Conservation (phyloP, 345 rosid genomes). For the Psidium guajava region DNA sequence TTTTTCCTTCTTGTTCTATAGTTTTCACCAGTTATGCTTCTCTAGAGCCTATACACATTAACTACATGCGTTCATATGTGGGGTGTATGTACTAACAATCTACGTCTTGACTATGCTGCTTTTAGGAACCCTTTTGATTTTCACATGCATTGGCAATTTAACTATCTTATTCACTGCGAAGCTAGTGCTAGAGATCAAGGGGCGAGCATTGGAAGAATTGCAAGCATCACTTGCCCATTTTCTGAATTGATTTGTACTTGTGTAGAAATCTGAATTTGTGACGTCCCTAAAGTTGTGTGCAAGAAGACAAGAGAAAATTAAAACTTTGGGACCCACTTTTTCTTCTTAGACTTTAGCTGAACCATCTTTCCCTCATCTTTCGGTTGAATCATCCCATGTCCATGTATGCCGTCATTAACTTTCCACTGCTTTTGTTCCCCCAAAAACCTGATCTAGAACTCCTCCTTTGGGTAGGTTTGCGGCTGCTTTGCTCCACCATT, state of each 20-base stretch:
- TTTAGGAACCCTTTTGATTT: constrained; percentile 39
- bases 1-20: neutral
- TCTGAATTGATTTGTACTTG: neutral
- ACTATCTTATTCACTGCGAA: constrained; percentile 1
- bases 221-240: constrained; percentile 6
- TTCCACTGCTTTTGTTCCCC: no score
- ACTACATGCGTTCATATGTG: neutral
- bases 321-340: no score
- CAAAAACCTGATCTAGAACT: no score
- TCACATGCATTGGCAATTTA: neutral
- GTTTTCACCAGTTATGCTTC: neutral
- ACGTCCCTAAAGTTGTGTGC: no score
- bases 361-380: no score
- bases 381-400: no score
- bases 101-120: neutral
- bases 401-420: no score
- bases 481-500: no score
- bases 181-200: constrained; percentile 20
- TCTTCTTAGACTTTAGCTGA: no score
- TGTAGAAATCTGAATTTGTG: neutral
- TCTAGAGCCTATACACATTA: neutral
- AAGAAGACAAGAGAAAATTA: no score
- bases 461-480: no score
- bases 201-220: constrained; percentile 10
- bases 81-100: neutral